phyloP scores from a whole-genome alignment of 768 basidiomycete genomes.

The Stropharia rugosoannulata region DNA sequence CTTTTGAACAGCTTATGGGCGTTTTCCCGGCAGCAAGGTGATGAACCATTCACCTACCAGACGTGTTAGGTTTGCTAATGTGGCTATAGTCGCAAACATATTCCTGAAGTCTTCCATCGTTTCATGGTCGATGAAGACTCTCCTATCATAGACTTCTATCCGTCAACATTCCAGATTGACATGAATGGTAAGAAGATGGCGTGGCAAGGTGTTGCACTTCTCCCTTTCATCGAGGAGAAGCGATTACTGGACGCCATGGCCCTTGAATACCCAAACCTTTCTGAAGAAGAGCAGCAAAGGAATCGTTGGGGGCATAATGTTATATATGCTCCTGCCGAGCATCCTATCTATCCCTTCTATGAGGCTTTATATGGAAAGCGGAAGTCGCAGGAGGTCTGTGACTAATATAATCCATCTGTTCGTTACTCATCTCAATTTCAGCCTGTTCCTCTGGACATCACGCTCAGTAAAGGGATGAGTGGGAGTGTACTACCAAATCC shows the following conservation, averaged over 20 bases:
- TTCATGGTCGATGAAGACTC: constrained; percentile 88
- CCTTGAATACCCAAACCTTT: constrained; percentile 60
- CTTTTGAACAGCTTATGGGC: constrained; percentile 97
- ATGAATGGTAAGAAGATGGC: constrained; percentile 99
- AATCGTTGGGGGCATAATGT: constrained; percentile 86
- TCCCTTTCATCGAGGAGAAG: constrained; percentile 92
- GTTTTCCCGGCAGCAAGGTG: constrained; percentile 95
- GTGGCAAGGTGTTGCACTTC: constrained; percentile 96
- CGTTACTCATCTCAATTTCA: constrained; percentile 27
- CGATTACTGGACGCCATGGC: constrained; percentile 86
- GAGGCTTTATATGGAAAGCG: constrained; percentile 90
- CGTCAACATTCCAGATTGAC: constrained; percentile 87
- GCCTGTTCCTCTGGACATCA: constrained; percentile 73
- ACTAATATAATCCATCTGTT: neutral
- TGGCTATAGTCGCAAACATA: constrained; percentile 71
- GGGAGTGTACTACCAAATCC: constrained; percentile 84
- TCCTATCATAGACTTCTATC: constrained; percentile 96
- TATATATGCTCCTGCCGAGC: constrained; percentile 81
- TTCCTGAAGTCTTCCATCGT: constrained; percentile 80
- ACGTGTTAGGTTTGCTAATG: constrained; percentile 6
- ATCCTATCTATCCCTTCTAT: constrained; percentile 84
- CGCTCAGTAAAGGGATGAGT: constrained; percentile 73
- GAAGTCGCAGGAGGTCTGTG: constrained; percentile 71
- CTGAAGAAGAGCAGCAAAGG: constrained; percentile 78
- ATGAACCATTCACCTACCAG: constrained; percentile 13